These are phyloP conservation scores for Senna siamea DNA, from an alignment of 306 rosid genomes.

Conservation along the genomic window DNA sequence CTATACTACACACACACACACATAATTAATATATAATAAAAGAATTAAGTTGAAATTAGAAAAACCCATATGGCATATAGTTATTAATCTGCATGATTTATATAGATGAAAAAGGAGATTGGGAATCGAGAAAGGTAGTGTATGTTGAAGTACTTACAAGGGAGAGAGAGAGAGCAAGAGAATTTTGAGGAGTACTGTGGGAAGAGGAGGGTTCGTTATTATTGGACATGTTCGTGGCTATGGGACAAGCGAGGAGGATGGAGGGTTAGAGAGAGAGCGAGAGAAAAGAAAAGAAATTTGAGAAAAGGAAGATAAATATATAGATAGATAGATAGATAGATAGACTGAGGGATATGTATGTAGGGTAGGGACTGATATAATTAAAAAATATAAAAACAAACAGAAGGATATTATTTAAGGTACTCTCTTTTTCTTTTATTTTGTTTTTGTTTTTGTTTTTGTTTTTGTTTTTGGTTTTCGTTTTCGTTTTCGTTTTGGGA, in stretches of 20 bases:
- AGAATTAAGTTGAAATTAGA: no score
- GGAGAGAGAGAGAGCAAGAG: conserved; percentile 96
- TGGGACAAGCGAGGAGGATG: neutral
- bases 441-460: neutral
- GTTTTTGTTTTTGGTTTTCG: no score
- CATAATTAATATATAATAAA: no score
- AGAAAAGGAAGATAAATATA: no score
- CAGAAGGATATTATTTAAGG: conserved; percentile 20
- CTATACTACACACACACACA: no score
- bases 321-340: no score
- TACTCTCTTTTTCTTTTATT: neutral
- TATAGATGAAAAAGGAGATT: no score
- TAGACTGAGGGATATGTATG: conserved; percentile 1
- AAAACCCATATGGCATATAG: neutral
- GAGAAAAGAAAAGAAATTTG: no score
- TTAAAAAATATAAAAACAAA: conserved; percentile 81
- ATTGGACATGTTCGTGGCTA: conserved; percentile 85
- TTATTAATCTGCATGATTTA: neutral
- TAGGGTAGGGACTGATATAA: conserved; percentile 36
- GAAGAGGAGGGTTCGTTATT: conserved; percentile 70
- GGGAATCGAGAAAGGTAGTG: no score
- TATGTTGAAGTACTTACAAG: conserved; percentile 79
- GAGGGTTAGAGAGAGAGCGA: neutral
- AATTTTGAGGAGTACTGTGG: conserved; percentile 74
- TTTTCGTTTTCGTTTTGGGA: no score